Conservation (phyloP, 495 filamentous ascomycete species). For the Aspergillus avenaceus region DNA sequence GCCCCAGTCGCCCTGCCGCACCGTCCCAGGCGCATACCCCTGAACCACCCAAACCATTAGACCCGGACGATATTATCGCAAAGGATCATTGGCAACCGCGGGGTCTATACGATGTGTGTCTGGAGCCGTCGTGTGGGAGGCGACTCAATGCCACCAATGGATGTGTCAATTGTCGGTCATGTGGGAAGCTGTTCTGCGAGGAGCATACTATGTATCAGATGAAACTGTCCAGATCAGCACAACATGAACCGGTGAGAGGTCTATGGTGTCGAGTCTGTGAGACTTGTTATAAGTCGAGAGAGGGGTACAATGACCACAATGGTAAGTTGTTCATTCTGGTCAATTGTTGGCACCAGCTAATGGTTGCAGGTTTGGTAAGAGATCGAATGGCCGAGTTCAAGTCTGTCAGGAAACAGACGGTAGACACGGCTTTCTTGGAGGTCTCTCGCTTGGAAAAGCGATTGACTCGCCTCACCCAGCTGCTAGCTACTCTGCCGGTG, state of each 20-base stretch:
- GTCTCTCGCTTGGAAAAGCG: constrained; percentile 86
- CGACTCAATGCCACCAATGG: constrained; percentile 74
- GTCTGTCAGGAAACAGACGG: constrained; percentile 62
- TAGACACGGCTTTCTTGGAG: constrained; percentile 82
- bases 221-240: constrained; percentile 86
- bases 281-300: constrained; percentile 94
- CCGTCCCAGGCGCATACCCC: constrained; percentile 26
- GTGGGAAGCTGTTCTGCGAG: constrained; percentile 91
- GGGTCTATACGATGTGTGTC: constrained; percentile 69
- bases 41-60: constrained; percentile 40
- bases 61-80: constrained; percentile 86
- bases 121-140: constrained; percentile 82
- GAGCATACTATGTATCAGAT: constrained; percentile 99
- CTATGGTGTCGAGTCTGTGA: constrained; percentile 95
- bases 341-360: constrained; percentile 11
- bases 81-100: constrained; percentile 83
- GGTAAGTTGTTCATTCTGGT: constrained; percentile 33
- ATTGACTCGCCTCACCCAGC: constrained; percentile 81
- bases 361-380: constrained; percentile 46
- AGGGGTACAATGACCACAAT: constrained; percentile 89
- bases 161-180: constrained; percentile 86
- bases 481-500: constrained; percentile 66
- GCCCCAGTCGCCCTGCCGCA: constrained; percentile 27
- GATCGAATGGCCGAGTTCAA: constrained; percentile 70
- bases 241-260: constrained; percentile 87